Evolutionary conservation across 2,329 filamentous ascomycete species (phyloP).

Genomic region (Ophiocordyceps robertsii): DNA sequence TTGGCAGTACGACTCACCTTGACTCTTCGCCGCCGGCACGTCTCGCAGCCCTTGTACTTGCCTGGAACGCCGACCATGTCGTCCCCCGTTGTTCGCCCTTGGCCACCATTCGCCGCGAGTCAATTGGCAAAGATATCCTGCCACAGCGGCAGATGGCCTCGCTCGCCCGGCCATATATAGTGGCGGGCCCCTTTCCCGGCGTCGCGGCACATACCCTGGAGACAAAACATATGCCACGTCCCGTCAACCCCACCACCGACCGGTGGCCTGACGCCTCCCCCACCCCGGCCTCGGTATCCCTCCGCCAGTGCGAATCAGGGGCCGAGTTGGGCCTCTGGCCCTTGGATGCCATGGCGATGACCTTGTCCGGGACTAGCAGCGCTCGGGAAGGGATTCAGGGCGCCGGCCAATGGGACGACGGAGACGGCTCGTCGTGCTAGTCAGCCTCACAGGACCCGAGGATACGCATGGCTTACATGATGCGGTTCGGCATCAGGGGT

Average conservation of each 20-base stretch:
- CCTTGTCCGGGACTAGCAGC: not conserved
- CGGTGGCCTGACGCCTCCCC: not conserved
- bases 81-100: not conserved
- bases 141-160: not conserved
- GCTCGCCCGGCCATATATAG: slow-evolving; percentile 1
- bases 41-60: slow-evolving; percentile 52
- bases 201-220: not conserved
- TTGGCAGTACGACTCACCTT: slow-evolving; percentile 28
- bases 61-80: slow-evolving; percentile 48
- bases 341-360: not conserved
- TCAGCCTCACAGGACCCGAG: slow-evolving; percentile 1
- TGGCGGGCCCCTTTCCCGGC: not conserved
- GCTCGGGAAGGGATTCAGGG: not conserved
- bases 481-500: not conserved
- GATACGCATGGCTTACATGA: slow-evolving; percentile 1
- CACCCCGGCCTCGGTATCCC: not conserved
- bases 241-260: slow-evolving; percentile 1
- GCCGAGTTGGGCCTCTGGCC: not conserved
- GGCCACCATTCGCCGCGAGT: not conserved
- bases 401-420: slow-evolving; percentile 1
- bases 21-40: slow-evolving; percentile 43
- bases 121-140: not conserved
- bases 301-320: not conserved
- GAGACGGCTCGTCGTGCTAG: not conserved
- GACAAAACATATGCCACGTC: not conserved